Evolutionary conservation across 1,284 basidiomycete species (phyloP), one percentile per base, ranked within the genome.

Genomic region (Phellopilus nigrolimitatus): DNA sequence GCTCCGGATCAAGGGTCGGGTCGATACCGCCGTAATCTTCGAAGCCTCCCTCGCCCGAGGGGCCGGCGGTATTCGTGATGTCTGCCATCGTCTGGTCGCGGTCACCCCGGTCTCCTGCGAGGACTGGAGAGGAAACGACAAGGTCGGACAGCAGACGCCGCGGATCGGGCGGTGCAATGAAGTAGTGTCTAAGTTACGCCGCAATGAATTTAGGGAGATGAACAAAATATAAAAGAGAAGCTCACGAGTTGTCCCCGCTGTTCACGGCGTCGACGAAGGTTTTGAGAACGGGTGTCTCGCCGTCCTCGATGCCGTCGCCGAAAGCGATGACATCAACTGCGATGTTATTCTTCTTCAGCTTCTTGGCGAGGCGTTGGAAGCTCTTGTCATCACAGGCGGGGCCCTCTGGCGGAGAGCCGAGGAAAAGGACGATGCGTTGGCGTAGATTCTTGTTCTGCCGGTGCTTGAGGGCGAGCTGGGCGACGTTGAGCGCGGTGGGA

Each of bases 301-400:
- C 64, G 54, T 82, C 78, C 61, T 86, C 84, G 47, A 87, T 80
- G 4, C 79, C 82, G 58, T 84, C 82, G 0, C 87, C 82, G 60
- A 85, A 98, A 13, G 80, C 84, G 34, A 98, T 74, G 53, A 99
- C 76, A 69, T 99, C 95, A 10, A 99, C 80, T 0, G 94, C 90
- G 36, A 99, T 93, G 62, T 98, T 99, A 70, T 98, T 99, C 85
- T 99, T 99, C 76, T 97, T 97, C 60, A 99, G 76, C 68, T 93
- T 95, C 76, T 95, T 97, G 19, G 94, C 95, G 13, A 99, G 80
- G 67, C 83, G 85, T 59, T 90, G 73, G 75, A 95, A 82, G 54
- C 75, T 76, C 60, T 86, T 83, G 64, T 90, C 85, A 56, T 89
- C 82, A 5, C 79, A 76, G 6, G 76, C 79, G 19, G 71, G 64